A percentile compares a stretch with the other conserved stretches of the same genome.
Conservation (phyloP, 73 alveolate species). For the Paramecium biaurelia region DNA sequence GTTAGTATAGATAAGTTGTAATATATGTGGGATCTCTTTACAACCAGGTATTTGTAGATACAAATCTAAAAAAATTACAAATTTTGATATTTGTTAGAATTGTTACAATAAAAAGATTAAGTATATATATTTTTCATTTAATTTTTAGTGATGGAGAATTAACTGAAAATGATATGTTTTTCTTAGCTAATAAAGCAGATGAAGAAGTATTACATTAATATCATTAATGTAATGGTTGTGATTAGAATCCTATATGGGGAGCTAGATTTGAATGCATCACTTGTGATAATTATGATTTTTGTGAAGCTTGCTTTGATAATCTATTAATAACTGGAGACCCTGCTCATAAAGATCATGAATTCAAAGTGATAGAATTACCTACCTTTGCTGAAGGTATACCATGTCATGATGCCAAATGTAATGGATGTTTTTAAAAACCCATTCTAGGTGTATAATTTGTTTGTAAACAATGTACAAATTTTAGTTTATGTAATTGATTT, state of each 20-base stretch:
- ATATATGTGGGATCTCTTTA: constrained; percentile 66
- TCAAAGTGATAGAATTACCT: constrained; percentile 83
- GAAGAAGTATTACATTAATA: constrained; percentile 84
- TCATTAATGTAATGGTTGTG: constrained; percentile 84
- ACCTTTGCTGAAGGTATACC: constrained; percentile 81
- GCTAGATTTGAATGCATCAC: constrained; percentile 75
- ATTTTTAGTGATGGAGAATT: constrained; percentile 52
- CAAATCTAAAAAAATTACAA: constrained; percentile 72
- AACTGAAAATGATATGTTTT: constrained; percentile 64
- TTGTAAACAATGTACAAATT: constrained; percentile 78
- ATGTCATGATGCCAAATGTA: constrained; percentile 79
- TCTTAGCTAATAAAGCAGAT: constrained; percentile 71
- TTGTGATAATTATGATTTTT: constrained; percentile 84
- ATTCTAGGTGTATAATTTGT: constrained; percentile 86
- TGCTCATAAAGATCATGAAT: constrained; percentile 67
- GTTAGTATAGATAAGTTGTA: constrained; percentile 76
- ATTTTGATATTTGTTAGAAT: constrained; percentile 76
- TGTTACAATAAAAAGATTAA: constrained; percentile 50
- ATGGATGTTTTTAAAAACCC: constrained; percentile 83
- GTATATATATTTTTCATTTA: background rate
- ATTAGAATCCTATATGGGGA: constrained; percentile 91
- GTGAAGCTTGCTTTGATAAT: constrained; percentile 76
- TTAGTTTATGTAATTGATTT: constrained; percentile 57
- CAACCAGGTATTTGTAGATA: constrained; percentile 70
- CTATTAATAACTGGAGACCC: constrained; percentile 15